Evolutionary conservation across 768 basidiomycete species (phyloP).

Genomic region (Botryobasidium botryosum): DNA sequence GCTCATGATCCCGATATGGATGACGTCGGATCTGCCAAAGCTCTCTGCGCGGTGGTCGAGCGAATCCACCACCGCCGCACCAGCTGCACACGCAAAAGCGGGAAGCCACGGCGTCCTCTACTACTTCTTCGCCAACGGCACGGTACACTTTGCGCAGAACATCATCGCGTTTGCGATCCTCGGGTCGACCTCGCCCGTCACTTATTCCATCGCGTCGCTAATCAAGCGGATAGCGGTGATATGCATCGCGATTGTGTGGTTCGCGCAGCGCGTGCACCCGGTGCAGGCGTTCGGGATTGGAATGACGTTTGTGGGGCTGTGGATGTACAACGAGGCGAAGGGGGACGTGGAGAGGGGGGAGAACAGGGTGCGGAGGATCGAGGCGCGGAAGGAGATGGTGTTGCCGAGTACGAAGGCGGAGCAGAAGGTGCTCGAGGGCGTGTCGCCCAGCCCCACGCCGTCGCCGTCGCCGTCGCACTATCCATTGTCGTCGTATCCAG

Average conservation of each 20-base stretch:
- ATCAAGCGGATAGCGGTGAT: conserved; percentile 98
- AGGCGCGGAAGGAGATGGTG: conserved; percentile 48
- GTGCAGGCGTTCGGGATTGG: conserved; percentile 81
- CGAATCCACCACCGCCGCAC: not conserved
- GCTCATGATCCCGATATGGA: conserved; percentile 93
- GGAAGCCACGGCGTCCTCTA: conserved; percentile 48
- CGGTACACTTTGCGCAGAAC: conserved; percentile 93
- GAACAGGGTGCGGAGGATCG: conserved; percentile 64
- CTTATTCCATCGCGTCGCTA: conserved; percentile 95
- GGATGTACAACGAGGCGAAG: conserved; percentile 93
- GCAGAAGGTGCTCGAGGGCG: no score
- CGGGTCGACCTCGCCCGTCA: conserved; percentile 90
- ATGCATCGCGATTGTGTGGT: conserved; percentile 95
- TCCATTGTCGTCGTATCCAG: no score
- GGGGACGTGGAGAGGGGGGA: conserved; percentile 86
- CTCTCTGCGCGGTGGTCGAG: conserved; percentile 26
- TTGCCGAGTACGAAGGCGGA: no score
- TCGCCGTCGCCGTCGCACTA: no score
- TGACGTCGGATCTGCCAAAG: conserved; percentile 67
- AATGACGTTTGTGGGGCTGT: conserved; percentile 78
- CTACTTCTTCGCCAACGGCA: conserved; percentile 86
- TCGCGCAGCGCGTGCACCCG: conserved; percentile 68
- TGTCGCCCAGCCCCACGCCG: no score
- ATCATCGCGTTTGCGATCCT: conserved; percentile 95
- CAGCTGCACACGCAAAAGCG: not conserved